These are phyloP conservation scores for Saposhnikovia divaricata DNA, from an alignment of 129 eudicot species.

Conservation along the genomic window DNA sequence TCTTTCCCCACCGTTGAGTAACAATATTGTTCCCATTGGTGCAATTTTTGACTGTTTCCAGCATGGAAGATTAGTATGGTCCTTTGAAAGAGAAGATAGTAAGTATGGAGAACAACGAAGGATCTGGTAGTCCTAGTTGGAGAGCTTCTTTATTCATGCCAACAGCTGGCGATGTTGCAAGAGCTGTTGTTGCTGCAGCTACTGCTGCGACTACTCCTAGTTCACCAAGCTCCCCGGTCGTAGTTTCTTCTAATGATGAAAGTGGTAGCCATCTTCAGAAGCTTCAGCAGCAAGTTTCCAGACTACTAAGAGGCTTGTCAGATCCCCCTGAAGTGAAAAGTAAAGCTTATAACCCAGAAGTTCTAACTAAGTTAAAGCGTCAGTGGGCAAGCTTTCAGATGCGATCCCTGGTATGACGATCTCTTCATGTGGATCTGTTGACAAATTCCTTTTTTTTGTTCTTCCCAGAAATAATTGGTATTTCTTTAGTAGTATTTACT, in stretches of 20 bases:
- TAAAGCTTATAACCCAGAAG: conserved; percentile 79
- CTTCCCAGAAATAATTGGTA: not conserved
- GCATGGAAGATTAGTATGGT: conserved; percentile 1
- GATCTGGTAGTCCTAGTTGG: conserved; percentile 66
- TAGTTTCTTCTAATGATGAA: conserved; percentile 73
- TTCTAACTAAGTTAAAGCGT: conserved; percentile 93
- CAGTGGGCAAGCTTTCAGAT: conserved; percentile 97
- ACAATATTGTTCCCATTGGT: not conserved
- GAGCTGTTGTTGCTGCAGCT: conserved; percentile 60
- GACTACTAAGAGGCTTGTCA: conserved; percentile 73
- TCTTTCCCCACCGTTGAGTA: not conserved
- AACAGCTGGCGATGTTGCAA: conserved; percentile 66
- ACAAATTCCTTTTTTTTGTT: not conserved
- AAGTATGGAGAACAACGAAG: conserved; percentile 62
- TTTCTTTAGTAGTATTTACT: not conserved
- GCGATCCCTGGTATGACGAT: conserved; percentile 59
- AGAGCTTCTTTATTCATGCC: conserved; percentile 66
- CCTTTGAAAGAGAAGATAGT: conserved; percentile 17
- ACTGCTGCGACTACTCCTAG: conserved; percentile 56
- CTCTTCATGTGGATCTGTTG: not conserved
- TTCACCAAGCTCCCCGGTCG: conserved; percentile 81
- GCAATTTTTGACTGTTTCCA: not conserved
- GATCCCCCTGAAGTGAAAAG: conserved; percentile 55
- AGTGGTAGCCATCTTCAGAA: conserved; percentile 63
- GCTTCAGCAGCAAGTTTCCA: conserved; percentile 70